Evolutionary conservation across 208 protist species (phyloP), one percentile per base, ranked within the genome.

Genomic region (Trypanosoma boissoni): DNA sequence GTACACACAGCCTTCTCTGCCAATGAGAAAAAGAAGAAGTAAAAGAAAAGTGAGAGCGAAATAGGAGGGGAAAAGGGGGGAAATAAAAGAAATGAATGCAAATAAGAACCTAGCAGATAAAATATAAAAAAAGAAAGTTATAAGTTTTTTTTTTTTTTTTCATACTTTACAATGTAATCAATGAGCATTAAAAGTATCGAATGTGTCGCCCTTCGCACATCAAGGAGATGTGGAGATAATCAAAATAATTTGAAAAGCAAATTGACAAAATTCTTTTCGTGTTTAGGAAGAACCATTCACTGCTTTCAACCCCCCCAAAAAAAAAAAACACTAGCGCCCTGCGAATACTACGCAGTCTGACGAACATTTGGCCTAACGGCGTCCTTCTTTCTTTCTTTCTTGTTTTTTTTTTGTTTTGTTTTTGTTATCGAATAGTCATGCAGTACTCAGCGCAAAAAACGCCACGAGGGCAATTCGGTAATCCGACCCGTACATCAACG

Each of bases 401-500:
- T 39, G 34, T 39, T 39, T 39, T 39, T 39, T 39, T 39, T 12
- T 39, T 39, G 6, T 39, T 39, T 39, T 6, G 6, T 39, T 39
- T 39, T 39, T 6, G 12, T 39, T 12, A 39, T 16, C 34, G 6
- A 16, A 16, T 39, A 39, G 6, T 39, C 12, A 16, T 39, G 6
- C 34, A 39, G 8, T 39, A 39, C 12, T 16, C 8, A 6, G 12
- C 34, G 12, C 34, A 39, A 39, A 39, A 39, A 39, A 66, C 3
- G 56, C 18, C 8, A 39, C 49, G n/a, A 66, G 50, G 3, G 39
- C 2, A 20, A 66, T 58, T 4, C 51, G 24, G 21, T 58, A 50
- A 42, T 46, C 48, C 6, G 54, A 55, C 32, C 48, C 37, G 12
- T 34, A 55, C 24, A 56, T 28, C 32, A 71, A 37, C 8, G 56